phyloP scores from a whole-genome alignment of 495 filamentous ascomycete species.

The Platismatia glauca region DNA sequence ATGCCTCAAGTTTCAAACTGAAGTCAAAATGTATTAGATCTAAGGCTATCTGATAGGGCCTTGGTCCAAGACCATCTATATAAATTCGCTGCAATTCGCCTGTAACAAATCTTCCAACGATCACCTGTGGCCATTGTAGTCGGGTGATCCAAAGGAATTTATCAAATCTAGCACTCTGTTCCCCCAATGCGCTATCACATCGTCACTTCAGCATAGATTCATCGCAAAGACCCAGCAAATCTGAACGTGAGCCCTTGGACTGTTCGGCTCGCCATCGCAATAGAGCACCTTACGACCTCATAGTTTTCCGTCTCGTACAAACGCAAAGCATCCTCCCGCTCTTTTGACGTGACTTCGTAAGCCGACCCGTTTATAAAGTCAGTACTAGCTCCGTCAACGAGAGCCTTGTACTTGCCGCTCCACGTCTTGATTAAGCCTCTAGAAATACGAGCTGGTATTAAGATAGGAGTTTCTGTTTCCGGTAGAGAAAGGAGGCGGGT shows the following conservation, averaged over 20 bases:
- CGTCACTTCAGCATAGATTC: no score
- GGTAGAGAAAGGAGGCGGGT: constrained; percentile 19
- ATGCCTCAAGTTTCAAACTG: no score
- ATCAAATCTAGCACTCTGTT: no score
- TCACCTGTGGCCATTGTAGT: no score
- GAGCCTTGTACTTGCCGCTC: constrained; percentile 35
- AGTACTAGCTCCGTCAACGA: constrained; percentile 28
- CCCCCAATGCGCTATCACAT: no score
- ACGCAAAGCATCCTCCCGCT: constrained; percentile 33
- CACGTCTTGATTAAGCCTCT: constrained; percentile 30
- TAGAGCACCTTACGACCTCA: constrained; percentile 37
- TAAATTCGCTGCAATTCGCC: no score
- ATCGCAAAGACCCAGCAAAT: constrained; percentile 6
- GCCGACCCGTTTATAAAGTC: constrained; percentile 28
- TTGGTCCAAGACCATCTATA: no score
- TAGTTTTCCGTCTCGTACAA: constrained; percentile 35
- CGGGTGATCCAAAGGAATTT: no score
- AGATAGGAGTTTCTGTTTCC: not conserved
- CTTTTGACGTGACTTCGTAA: constrained; percentile 28
- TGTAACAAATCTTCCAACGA: no score
- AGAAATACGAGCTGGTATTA: constrained; percentile 22
- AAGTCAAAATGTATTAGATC: no score
- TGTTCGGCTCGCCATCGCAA: constrained; percentile 11
- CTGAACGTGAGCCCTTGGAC: constrained; percentile 14
- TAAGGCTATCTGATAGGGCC: no score